Percentiles rank a stretch among this genome's conserved stretches.
Evolutionary conservation across 345 rosid genomes (phyloP).

Genomic region (Pelargonium nanum): DNA sequence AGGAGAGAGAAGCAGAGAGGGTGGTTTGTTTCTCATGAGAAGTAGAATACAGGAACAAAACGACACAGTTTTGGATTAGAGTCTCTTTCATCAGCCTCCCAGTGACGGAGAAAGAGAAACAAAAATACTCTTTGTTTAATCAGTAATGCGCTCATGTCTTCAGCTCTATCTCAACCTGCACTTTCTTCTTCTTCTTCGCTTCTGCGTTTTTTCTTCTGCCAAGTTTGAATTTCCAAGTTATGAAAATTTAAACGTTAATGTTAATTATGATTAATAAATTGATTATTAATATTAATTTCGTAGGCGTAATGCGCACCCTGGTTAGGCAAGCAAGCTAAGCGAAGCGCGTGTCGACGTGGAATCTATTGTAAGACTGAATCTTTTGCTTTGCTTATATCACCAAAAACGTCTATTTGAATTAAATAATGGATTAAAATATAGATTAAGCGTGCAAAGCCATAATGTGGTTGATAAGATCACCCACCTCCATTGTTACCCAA

Average conservation of each 20-base stretch:
- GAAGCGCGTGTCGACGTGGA: slow-evolving; percentile 40
- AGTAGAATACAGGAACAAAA: slow-evolving; percentile 6
- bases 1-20: background rate
- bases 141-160: too few species aligned
- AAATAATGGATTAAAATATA: background rate
- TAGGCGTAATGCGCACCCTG: slow-evolving; percentile 36
- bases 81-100: slow-evolving; percentile 8
- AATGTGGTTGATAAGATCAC: background rate
- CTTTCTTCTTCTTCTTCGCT: background rate
- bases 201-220: background rate
- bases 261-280: too few species aligned
- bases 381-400: slow-evolving; percentile 26
- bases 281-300: background rate
- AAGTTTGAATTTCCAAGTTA: background rate
- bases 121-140: too few species aligned
- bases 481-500: background rate
- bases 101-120: background rate
- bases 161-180: background rate
- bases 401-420: background rate
- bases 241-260: slow-evolving; percentile 14
- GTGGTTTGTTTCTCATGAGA: slow-evolving; percentile 9
- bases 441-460: too few species aligned
- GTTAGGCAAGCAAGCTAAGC: background rate
- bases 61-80: slow-evolving; percentile 6
- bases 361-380: slow-evolving; percentile 24